A percentile compares a stretch with the other conserved stretches of the same genome.
phyloP scores from a whole-genome alignment of 1,139 yeast species.

The Wickerhamomyces sp. region DNA sequence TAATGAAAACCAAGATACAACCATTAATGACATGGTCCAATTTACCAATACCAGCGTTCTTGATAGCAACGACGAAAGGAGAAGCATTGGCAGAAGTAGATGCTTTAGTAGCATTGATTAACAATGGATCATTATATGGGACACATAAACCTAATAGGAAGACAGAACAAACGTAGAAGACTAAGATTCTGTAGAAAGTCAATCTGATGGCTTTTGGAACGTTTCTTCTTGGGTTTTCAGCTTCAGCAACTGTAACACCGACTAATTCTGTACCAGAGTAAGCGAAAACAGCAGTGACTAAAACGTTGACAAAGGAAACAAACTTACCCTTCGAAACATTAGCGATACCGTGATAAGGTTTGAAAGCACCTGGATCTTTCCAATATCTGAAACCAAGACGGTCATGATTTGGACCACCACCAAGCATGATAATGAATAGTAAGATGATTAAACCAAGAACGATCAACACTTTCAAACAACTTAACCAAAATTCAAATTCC shows the following conservation, averaged over 20 bases:
- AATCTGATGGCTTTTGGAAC: constrained; percentile 75
- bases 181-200: constrained; percentile 70
- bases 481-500: constrained; percentile 61
- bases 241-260: constrained; percentile 74
- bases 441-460: constrained; percentile 60
- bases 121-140: constrained; percentile 58
- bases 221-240: constrained; percentile 67
- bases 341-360: constrained; percentile 59
- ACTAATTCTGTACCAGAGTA: constrained; percentile 75
- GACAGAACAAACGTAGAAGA: constrained; percentile 65
- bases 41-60: constrained; percentile 56
- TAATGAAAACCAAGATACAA: constrained; percentile 61
- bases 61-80: constrained; percentile 64
- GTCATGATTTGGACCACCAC: constrained; percentile 58
- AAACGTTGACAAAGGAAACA: constrained; percentile 60
- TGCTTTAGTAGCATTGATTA: constrained; percentile 36
- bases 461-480: constrained; percentile 57
- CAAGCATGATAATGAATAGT: constrained; percentile 55
- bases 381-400: constrained; percentile 60
- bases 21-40: constrained; percentile 68
- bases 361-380: constrained; percentile 57
- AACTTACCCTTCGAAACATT: constrained; percentile 49
- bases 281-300: constrained; percentile 73
- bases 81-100: constrained; percentile 67
- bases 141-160: constrained; percentile 73